Base-by-base conservation (phyloP, 2,329 filamentous ascomycete species). In the Fusarium tuaranense region DNA sequence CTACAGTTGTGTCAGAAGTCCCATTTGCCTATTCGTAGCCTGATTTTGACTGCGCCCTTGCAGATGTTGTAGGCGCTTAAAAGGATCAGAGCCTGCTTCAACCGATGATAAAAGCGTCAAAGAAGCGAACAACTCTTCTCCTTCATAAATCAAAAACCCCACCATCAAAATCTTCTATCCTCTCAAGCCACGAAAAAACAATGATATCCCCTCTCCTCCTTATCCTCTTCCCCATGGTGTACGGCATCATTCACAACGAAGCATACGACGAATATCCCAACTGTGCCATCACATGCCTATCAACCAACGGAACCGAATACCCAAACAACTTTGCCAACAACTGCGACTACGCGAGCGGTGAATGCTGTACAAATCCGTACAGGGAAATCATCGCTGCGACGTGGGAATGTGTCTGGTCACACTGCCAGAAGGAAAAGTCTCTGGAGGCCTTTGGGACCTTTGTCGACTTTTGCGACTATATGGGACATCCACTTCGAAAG, bases 241-340 rank as follows among this genome's bases (percentile, higher is more conserved):
- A 38, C 38, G 68, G 63, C 9, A 10, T 18, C 10, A 10, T 12
- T 2, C 44, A 48, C 39, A 55, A 34, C n/a, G 36, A 41, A 1
- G 30, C 34, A 18, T 70, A 70, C 41, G 60, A 64, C 5, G 34
- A 9, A 22, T 67, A 70, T 18, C 58, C 64, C 10, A 9, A 67
- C 3, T 70, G 64, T 9, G 68, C 64, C 18, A n/a, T 60, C 1
- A 36, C 58, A 5, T 67, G 68, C 3, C 64, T 70, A 4, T 65
- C 48, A 18, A 64, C 60, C 34, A 39, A 53, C 3, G 59, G 67
- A 5, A 34, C 18, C 16, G 59, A 41, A 27, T 67, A 64, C 12
- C 63, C 68, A 27, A 30, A 27, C 25, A 70, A 70, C 14, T 70
- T 70, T 59, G 64, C 68, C 5, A 67, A 70, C 22, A 70, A 63